These are phyloP conservation scores for Calonectria multiphialidica DNA, from an alignment of 2,329 filamentous ascomycete genomes.

Conservation along the genomic window DNA sequence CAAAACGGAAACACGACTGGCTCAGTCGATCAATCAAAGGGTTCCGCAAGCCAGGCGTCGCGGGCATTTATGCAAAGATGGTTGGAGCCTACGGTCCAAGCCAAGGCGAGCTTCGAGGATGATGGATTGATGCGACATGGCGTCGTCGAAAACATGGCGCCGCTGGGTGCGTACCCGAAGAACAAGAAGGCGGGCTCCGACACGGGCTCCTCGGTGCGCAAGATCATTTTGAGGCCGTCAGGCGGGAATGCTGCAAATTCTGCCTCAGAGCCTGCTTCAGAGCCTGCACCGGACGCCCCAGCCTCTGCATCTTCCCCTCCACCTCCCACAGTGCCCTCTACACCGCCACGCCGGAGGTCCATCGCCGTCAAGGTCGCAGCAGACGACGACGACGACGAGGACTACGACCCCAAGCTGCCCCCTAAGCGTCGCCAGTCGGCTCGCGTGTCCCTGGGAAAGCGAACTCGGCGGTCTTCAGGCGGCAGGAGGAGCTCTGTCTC, in stretches of 20 bases:
- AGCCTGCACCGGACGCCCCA: conserved; percentile 33
- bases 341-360: conserved; percentile 44
- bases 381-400: conserved; percentile 53
- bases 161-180: conserved; percentile 80
- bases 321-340: conserved; percentile 35
- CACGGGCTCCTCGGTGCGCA: conserved; percentile 49
- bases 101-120: conserved; percentile 82
- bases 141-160: conserved; percentile 86
- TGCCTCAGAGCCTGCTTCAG: conserved; percentile 33
- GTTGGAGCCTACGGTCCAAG: conserved; percentile 70
- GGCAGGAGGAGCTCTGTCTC: conserved; percentile 36
- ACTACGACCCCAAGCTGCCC: conserved; percentile 56
- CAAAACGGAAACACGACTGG: conserved; percentile 46
- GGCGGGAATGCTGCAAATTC: conserved; percentile 44
- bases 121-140: conserved; percentile 79
- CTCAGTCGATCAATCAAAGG: conserved; percentile 53
- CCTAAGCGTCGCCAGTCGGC: conserved; percentile 49
- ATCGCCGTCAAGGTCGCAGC: conserved; percentile 46
- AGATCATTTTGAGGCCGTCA: conserved; percentile 60
- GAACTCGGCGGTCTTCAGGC: conserved; percentile 40
- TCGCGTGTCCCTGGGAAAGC: conserved; percentile 47
- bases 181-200: conserved; percentile 54
- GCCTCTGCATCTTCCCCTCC: conserved; percentile 39
- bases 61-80: conserved; percentile 67
- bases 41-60: conserved; percentile 50